phyloP scores from a whole-genome alignment of 139 green algal genomes.

The Chlorella sp. region DNA sequence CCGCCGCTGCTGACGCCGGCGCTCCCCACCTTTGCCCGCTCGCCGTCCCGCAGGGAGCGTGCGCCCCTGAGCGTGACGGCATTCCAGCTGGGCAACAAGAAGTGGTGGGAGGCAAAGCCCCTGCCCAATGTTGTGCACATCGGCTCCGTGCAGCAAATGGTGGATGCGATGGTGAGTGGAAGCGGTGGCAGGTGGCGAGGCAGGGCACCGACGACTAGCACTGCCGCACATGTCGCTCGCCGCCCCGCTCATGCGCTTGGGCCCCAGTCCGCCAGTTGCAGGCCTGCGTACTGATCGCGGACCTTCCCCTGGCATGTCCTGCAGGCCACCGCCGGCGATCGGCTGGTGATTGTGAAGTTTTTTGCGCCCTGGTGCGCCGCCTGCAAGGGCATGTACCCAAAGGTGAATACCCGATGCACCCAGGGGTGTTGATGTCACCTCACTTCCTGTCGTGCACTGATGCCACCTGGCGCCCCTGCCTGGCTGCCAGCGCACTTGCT shows the following conservation, averaged over 20 bases:
- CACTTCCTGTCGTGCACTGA: no score
- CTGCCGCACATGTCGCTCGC: background rate
- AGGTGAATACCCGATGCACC: conserved; percentile 56
- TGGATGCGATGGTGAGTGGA: conserved; percentile 76
- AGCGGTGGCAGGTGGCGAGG: no score
- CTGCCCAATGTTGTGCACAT: conserved; percentile 79
- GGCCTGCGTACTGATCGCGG: no score
- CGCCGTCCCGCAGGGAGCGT: background rate
- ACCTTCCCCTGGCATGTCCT: background rate
- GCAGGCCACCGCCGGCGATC: conserved; percentile 22
- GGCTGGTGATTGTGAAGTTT: conserved; percentile 93
- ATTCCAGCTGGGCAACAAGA: background rate
- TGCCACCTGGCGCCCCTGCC: no score
- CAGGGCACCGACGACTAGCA: background rate
- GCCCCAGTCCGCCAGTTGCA: background rate
- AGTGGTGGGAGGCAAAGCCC: conserved; percentile 74
- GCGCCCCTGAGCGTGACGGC: background rate
- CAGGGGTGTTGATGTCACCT: no score
- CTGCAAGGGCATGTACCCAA: conserved; percentile 92
- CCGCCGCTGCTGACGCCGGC: background rate
- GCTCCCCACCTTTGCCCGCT: background rate
- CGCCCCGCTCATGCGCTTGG: background rate
- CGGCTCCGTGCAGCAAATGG: conserved; percentile 76
- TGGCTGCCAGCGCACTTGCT: no score
- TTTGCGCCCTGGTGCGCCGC: conserved; percentile 93